phyloP scores from a whole-genome alignment of 1,284 basidiomycete genomes.

The Fomes fomentarius region DNA sequence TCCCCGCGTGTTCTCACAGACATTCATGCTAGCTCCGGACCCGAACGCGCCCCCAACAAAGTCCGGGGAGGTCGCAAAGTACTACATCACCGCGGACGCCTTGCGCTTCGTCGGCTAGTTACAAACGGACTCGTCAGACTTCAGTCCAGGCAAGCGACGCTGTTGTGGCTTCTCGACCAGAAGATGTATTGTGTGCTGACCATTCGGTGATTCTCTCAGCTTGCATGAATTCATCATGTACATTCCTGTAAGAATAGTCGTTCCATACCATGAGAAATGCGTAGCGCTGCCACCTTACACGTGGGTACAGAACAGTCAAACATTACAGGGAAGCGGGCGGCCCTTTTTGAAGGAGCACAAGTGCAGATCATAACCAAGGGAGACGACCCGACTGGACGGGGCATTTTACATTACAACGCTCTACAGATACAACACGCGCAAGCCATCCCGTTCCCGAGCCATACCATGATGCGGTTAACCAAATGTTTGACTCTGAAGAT shows the following conservation, averaged over 20 bases:
- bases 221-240: conserved; percentile 2
- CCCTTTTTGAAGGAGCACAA: neutral
- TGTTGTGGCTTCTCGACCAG: neutral
- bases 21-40: conserved; percentile 83
- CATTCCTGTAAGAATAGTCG: neutral
- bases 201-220: neutral
- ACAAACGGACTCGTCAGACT: neutral
- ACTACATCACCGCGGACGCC: conserved; percentile 76
- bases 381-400: conserved; percentile 1
- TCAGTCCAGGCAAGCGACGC: neutral
- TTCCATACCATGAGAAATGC: conserved; percentile 7
- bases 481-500: conserved; percentile 75
- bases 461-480: conserved; percentile 46
- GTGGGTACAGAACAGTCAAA: conserved; percentile 3
- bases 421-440: conserved; percentile 18
- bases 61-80: conserved; percentile 74
- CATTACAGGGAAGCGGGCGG: conserved; percentile 2
- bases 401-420: conserved; percentile 21
- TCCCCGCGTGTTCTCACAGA: conserved; percentile 83
- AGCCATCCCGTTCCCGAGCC: conserved; percentile 7
- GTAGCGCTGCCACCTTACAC: neutral
- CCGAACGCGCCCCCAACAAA: conserved; percentile 60
- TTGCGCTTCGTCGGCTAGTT: conserved; percentile 74
- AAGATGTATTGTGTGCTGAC: neutral
- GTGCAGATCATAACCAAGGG: conserved; percentile 4